A percentile compares a stretch with the other conserved stretches of the same genome.
These are phyloP conservation scores for Cladophialophora carrionii DNA, from an alignment of 2,329 filamentous ascomycete genomes.

Conservation along the genomic window DNA sequence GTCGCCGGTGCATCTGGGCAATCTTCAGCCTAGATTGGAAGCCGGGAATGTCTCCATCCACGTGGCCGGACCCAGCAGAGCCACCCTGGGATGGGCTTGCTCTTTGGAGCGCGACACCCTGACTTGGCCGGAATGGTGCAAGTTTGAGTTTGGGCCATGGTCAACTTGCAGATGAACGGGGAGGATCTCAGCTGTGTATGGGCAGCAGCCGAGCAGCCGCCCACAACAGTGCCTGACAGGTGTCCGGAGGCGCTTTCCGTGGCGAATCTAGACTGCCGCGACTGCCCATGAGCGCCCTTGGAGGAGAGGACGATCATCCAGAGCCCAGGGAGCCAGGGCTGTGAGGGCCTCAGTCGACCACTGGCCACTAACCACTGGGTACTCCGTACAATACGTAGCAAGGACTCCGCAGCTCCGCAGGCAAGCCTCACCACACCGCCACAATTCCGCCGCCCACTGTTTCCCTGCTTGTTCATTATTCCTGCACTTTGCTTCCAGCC, in stretches of 20 bases:
- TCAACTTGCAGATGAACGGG: neutral
- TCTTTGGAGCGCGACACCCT: neutral
- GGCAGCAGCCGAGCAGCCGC: neutral
- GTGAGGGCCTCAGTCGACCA: neutral
- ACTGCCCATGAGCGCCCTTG: neutral
- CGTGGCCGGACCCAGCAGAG: neutral
- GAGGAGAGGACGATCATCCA: neutral
- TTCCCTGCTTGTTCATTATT: neutral
- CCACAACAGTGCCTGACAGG: neutral
- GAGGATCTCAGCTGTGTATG: too few relatives aligned
- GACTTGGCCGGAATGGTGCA: neutral
- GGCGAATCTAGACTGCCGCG: neutral
- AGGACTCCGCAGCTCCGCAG: neutral
- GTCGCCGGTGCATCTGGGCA: neutral
- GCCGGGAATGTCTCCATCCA: neutral
- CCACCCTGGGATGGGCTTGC: neutral
- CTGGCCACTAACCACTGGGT: neutral
- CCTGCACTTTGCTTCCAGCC: neutral
- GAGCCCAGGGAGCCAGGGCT: too few relatives aligned
- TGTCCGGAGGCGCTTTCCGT: constrained; percentile 3
- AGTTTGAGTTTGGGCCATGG: neutral
- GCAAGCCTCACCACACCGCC: constrained; percentile 3
- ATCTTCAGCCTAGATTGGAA: neutral
- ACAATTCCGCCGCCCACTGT: neutral
- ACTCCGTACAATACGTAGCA: neutral